Evolutionary conservation across 2,329 filamentous ascomycete species (phyloP).

Genomic region (Penicillium sp.): DNA sequence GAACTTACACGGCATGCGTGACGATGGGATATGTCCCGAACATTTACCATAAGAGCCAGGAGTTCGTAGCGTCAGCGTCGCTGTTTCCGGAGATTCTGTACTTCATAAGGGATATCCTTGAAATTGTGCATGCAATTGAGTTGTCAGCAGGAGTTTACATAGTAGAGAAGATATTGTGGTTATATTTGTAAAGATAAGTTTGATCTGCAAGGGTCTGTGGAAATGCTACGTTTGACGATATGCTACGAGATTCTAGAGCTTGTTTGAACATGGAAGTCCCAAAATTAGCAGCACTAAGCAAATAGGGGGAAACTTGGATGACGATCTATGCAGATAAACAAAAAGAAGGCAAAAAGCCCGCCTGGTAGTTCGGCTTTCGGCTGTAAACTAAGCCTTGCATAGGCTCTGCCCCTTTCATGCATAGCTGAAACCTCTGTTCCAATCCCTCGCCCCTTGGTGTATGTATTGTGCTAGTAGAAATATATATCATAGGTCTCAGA

Average conservation of each 20-base stretch:
- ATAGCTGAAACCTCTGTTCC: too few species aligned
- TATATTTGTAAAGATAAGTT: too few species aligned
- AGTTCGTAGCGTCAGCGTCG: conserved; percentile 59
- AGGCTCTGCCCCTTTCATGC: neutral
- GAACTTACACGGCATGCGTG: conserved; percentile 21
- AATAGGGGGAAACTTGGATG: neutral
- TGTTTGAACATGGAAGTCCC: neutral
- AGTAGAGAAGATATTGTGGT: too few species aligned
- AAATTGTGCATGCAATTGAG: conserved; percentile 42
- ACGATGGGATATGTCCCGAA: conserved; percentile 51
- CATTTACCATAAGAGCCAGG: conserved; percentile 52
- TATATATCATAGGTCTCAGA: neutral
- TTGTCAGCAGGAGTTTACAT: neutral
- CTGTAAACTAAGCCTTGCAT: neutral
- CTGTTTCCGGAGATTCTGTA: conserved; percentile 61
- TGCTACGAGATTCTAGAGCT: neutral
- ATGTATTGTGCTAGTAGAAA: neutral
- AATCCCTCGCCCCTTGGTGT: neutral
- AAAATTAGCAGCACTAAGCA: neutral
- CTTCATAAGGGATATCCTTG: conserved; percentile 45
- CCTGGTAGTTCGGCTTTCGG: neutral
- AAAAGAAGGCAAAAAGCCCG: neutral
- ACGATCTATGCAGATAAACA: neutral
- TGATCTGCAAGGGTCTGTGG: too few species aligned
- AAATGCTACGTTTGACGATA: too few species aligned